A percentile compares a stretch with the other conserved stretches of the same genome.
These are phyloP conservation scores for Dictyostelium capitatum DNA, from an alignment of 78 protist genomes.

Conservation along the genomic window DNA sequence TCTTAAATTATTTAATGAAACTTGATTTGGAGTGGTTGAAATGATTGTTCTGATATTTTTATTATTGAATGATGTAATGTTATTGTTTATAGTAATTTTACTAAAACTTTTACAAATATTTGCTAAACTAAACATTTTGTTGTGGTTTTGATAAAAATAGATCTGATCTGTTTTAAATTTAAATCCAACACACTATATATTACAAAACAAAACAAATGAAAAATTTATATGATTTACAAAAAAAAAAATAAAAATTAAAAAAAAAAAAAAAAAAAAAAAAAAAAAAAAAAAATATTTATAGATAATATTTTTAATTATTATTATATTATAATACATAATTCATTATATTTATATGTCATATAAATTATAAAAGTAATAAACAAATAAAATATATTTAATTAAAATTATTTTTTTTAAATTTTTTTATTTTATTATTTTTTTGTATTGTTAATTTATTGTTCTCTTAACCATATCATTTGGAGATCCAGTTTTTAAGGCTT, in stretches of 20 bases:
- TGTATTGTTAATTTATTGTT: not conserved
- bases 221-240: not conserved
- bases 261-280: too few species aligned
- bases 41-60: constrained; percentile 41
- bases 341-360: too few species aligned
- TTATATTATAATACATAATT: too few species aligned
- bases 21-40: constrained; percentile 11
- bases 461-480: constrained; percentile 24
- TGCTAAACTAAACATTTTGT: not conserved
- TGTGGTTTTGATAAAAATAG: not conserved
- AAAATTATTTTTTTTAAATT: too few species aligned
- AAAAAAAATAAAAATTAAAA: too few species aligned
- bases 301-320: too few species aligned
- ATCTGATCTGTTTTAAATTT: too few species aligned
- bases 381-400: too few species aligned
- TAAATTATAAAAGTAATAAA: too few species aligned
- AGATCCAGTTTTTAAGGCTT: constrained; percentile 59
- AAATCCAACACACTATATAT: too few species aligned
- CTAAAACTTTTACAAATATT: constrained; percentile 17
- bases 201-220: not conserved
- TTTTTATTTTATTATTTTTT: not conserved
- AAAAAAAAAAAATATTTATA: too few species aligned
- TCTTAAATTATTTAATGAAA: constrained; percentile 63
- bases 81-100: not conserved
- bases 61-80: not conserved